Base-by-base conservation (phyloP, 805 yeast species). In the Candida andamanensis region DNA sequence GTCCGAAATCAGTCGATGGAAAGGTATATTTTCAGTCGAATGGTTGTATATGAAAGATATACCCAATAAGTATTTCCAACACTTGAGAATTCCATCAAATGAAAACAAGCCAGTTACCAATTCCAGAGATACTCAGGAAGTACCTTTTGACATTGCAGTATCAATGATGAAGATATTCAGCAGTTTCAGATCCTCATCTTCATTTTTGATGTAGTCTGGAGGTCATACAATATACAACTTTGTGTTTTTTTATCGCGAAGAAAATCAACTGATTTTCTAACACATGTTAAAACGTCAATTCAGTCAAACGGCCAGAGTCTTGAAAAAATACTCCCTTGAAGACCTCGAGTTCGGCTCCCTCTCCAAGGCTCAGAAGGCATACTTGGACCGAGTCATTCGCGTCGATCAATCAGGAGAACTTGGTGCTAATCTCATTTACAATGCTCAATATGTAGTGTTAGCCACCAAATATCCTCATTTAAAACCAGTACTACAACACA, bases 401-500 rank as follows among this genome's bases (percentile, higher is more conserved):
- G 98, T 92, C 6, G 97, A 92, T 53, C 98, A 92, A 58, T 97
- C 98, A 2, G 98, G 98, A 24, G 98, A 92, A 54, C 72, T 92
- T 9, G 98, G 97, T 3, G 98, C 98, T 1, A 79, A 92, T 54
- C 79, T 83, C 45, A 92, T 92, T 30, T 92, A 92, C 56, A 78
- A 80, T 38, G 98, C 97, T 6, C 98, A 92, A 57, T 83, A 80
- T 46, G 63, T 74, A 24, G 87, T 87, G 2, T 63, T 92, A 31
- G 75, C 83, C 9, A 70, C 68, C 33, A 79, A 77, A 36, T 70
- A 72, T 44, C 95, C 95, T 1, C 76, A 78, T 36, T 63, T 90
- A 36, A 85, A 78, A 47, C 90, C 94, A 0, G 67, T 87, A 9
- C 61, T 92, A 49, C 74, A 78, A 48, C 97, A 92, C 53, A 92